These are phyloP conservation scores for Gracilaria caudata DNA, from an alignment of 23 red algal genomes.

Conservation along the genomic window DNA sequence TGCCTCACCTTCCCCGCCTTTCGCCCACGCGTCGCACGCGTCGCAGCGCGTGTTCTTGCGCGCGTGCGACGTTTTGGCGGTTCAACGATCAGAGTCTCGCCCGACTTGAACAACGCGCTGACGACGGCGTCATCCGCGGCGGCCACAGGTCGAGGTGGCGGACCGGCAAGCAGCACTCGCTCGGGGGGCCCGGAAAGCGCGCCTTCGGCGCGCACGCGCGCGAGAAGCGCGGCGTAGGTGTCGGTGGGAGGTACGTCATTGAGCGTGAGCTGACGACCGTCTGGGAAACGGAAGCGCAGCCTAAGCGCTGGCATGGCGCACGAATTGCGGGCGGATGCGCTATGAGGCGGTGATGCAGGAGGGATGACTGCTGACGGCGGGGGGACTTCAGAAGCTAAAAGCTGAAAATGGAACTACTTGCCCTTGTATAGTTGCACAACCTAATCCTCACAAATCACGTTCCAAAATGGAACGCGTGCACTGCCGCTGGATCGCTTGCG, in stretches of 20 bases:
- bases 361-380: no score
- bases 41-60: not conserved
- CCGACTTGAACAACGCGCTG: slow-evolving; percentile 2
- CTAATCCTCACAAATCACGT: no score
- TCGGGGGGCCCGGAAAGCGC: not conserved
- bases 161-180: slow-evolving; percentile 36
- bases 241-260: slow-evolving; percentile 19
- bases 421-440: no score
- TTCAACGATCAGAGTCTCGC: slow-evolving; percentile 30
- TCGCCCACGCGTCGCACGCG: not conserved
- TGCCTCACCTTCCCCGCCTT: not conserved
- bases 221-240: slow-evolving; percentile 19
- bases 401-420: no score
- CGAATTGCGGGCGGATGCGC: no score
- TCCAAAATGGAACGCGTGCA: no score
- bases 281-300: slow-evolving; percentile 40
- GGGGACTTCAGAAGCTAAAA: no score
- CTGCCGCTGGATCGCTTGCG: no score
- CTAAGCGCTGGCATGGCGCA: not conserved
- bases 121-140: not conserved
- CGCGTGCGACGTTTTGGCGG: slow-evolving; percentile 6
- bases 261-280: slow-evolving; percentile 19
- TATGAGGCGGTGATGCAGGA: no score
- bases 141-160: not conserved
- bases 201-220: not conserved